phyloP scores from a whole-genome alignment of 2,329 filamentous ascomycete genomes.

The Botrytis cinerea region DNA sequence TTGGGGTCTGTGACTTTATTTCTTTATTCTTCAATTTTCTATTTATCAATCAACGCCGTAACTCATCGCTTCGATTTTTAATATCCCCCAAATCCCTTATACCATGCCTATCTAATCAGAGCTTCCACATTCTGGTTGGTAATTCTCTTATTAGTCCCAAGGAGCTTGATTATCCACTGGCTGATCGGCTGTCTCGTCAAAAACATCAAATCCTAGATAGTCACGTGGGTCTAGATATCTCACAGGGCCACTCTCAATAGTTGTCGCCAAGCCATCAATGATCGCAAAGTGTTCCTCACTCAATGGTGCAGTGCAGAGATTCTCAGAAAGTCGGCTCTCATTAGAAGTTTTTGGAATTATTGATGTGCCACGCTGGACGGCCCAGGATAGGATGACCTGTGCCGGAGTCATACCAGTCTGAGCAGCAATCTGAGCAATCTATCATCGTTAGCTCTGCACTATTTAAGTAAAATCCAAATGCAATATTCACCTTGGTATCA shows the following conservation, averaged over 20 bases:
- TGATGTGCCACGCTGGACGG: not conserved
- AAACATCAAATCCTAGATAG: not conserved
- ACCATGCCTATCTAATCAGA: too few relatives aligned
- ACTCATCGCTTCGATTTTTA: too few relatives aligned
- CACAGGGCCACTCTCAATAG: not conserved
- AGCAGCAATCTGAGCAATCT: not conserved
- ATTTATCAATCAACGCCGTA: too few relatives aligned
- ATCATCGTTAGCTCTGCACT: not conserved
- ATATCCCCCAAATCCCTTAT: too few relatives aligned
- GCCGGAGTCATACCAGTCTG: not conserved
- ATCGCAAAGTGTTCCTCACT: not conserved
- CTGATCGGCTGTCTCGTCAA: not conserved
- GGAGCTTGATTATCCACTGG: not conserved
- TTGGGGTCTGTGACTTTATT: too few relatives aligned
- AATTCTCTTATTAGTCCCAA: not conserved
- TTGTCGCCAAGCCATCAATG: not conserved
- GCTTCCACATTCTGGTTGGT: not conserved
- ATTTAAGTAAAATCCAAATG: too few relatives aligned
- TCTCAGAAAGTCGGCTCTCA: not conserved
- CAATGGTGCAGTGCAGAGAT: not conserved
- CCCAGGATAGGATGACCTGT: slow-evolving; percentile 7
- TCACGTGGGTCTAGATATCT: not conserved
- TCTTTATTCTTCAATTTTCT: too few relatives aligned
- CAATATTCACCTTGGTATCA: slow-evolving; percentile 9
- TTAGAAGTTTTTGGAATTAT: not conserved